Evolutionary conservation across 2,329 filamentous ascomycete genomes (phyloP).

Genomic region (Calonectria pseudoreteaudii): DNA sequence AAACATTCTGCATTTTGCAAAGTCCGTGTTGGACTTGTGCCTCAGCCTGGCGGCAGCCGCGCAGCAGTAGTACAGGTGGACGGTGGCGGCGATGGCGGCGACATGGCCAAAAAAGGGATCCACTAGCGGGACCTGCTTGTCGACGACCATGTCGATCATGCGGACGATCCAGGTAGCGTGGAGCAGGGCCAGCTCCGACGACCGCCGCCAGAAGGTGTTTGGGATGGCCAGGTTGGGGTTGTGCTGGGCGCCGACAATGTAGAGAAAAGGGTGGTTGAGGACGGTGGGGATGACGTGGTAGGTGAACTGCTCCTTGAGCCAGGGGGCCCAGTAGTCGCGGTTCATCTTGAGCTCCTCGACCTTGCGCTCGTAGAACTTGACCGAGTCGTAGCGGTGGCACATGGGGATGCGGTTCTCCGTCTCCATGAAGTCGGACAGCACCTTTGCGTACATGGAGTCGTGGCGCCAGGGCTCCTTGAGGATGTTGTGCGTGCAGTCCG

Average conservation of each 20-base stretch:
- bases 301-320: conserved; percentile 65
- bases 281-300: conserved; percentile 64
- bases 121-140: conserved; percentile 60
- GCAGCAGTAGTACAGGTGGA: conserved; percentile 66
- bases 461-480: conserved; percentile 63
- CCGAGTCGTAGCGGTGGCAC: conserved; percentile 64
- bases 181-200: conserved; percentile 62
- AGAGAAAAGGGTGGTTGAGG: conserved; percentile 65
- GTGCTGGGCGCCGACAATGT: conserved; percentile 63
- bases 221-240: conserved; percentile 64
- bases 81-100: conserved; percentile 64
- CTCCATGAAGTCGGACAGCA: conserved; percentile 64
- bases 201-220: conserved; percentile 65
- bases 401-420: conserved; percentile 61
- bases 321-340: conserved; percentile 62
- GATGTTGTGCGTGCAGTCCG: conserved; percentile 59
- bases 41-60: conserved; percentile 61
- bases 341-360: conserved; percentile 58
- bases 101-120: conserved; percentile 65
- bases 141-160: conserved; percentile 65
- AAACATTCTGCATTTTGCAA: conserved; percentile 62
- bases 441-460: conserved; percentile 63
- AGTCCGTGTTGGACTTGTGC: conserved; percentile 63
- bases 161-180: conserved; percentile 67
- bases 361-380: conserved; percentile 63